Percentiles rank a stretch among this genome's conserved stretches.
These are phyloP conservation scores for Phialophora expanda DNA, from an alignment of 2,329 filamentous ascomycete species.

Conservation along the genomic window DNA sequence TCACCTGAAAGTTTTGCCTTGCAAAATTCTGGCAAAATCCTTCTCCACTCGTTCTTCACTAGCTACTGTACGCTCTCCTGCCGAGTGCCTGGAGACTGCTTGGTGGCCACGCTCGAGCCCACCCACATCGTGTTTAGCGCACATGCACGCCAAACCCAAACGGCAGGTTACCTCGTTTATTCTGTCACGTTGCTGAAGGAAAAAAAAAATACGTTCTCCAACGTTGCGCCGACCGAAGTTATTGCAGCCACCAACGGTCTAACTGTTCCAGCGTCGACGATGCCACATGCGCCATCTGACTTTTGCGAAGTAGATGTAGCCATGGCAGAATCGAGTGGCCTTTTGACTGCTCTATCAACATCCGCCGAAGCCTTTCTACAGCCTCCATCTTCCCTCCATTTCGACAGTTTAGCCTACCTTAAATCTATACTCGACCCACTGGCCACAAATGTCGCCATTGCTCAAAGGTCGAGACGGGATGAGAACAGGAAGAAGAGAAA, in stretches of 20 bases:
- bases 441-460: constrained; percentile 72
- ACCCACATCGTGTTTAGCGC: not conserved
- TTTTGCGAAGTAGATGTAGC: not conserved
- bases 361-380: constrained; percentile 78
- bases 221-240: not conserved
- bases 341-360: constrained; percentile 64
- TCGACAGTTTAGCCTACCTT: constrained; percentile 73
- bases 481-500: constrained; percentile 57
- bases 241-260: not conserved
- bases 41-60: not conserved
- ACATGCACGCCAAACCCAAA: not conserved
- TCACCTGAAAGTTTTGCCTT: not conserved
- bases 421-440: constrained; percentile 81
- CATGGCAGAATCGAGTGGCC: constrained; percentile 7
- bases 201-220: not conserved
- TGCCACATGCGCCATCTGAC: not conserved
- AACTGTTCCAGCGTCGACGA: not conserved
- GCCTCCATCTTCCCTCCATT: constrained; percentile 69
- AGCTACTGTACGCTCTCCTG: not conserved
- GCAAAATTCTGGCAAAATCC: not conserved
- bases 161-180: not conserved
- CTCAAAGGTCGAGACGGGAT: constrained; percentile 74
- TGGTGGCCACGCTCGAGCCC: not conserved
- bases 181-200: not conserved
- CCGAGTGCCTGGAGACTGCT: not conserved